Conservation (phyloP, 2,329 filamentous ascomycete species). For the Fusarium sterilihyphosum region DNA sequence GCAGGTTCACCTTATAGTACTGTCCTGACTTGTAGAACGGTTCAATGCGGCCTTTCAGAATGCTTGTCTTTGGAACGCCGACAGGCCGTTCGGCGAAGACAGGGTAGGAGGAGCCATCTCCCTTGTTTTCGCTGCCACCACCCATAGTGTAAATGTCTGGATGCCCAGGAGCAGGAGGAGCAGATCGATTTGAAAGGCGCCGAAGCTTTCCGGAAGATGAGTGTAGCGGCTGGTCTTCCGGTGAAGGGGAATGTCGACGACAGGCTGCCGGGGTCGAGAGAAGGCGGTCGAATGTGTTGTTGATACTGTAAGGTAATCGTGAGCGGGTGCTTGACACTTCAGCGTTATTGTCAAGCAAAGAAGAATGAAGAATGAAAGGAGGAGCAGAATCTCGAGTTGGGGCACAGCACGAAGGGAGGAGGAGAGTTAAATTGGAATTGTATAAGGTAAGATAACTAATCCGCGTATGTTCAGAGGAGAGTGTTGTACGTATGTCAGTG, state of each 20-base stretch:
- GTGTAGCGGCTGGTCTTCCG: slow-evolving; percentile 29
- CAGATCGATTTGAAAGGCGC: slow-evolving; percentile 50
- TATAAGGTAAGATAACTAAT: slow-evolving; percentile 6
- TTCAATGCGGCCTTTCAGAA: slow-evolving; percentile 85
- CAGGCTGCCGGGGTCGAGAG: slow-evolving; percentile 38
- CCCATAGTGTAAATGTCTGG: slow-evolving; percentile 57
- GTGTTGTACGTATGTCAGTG: slow-evolving; percentile 19
- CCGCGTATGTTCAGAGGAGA: neutral
- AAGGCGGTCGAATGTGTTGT: slow-evolving; percentile 39
- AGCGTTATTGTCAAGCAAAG: slow-evolving; percentile 16
- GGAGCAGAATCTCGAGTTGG: neutral
- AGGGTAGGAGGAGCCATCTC: slow-evolving; percentile 60
- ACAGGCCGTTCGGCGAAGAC: slow-evolving; percentile 62
- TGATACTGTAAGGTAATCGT: slow-evolving; percentile 34
- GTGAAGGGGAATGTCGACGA: slow-evolving; percentile 38
- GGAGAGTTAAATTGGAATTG: slow-evolving; percentile 5
- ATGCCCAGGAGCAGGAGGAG: slow-evolving; percentile 48
- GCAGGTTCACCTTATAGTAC: slow-evolving; percentile 78
- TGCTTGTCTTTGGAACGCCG: slow-evolving; percentile 83
- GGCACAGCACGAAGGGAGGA: neutral
- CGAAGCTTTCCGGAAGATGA: slow-evolving; percentile 41
- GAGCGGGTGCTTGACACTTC: slow-evolving; percentile 19
- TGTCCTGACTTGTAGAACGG: slow-evolving; percentile 84
- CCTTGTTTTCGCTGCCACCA: slow-evolving; percentile 57
- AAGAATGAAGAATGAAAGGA: neutral